Base-by-base conservation (phyloP, 176 grass and related monocot genomes). In the Luzula sylvatica region DNA sequence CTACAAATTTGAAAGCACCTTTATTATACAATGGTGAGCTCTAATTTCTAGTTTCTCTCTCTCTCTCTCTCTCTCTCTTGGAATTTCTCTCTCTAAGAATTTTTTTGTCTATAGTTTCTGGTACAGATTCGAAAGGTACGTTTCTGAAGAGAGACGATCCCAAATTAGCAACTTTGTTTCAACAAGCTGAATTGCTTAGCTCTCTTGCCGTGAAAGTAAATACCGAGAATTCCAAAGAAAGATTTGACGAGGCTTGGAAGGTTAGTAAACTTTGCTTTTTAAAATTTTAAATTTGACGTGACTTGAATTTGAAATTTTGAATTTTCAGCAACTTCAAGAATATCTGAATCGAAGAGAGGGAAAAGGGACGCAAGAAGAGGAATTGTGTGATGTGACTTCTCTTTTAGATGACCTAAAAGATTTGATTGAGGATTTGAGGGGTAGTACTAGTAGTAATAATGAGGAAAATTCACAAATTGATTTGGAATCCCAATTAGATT, bases 221-320 rank as follows among this genome's bases (percentile, higher is more conserved):
- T 56, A 46, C 65, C 60, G 93, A 83, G 46, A 65, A 82, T 25
- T 77, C 65, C 0, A 78, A 78, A 61, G 74, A 80, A 65, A 98
- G 81, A 46, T 75, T 87, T 65, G 93, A 98, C 38, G 93, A 98
- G 70, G 82, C 93, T 19, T 83, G 93, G 86, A 75, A 98, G 86
- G 93, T 92, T 65, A 68, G 52, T 35, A 35, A 35, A 2, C 9
- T 13, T 65, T 50, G 38, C 21, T 23, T 26, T 16, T 13, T 25
- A 53, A 20, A 53, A 53, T 53, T 12, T 11, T 1, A 23, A 23
- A 20, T 53, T 53, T 53, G 49, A 53, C 9, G 11, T 23, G 11
- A n/a, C n/a, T 53, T 0, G 18, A 53, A 23, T 53, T 53, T 20
- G 14, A 53, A 23, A 53, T 11, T 35, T 35, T 24, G 49, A 46